These are phyloP conservation scores for Lactarius trivialis DNA, from an alignment of 768 basidiomycete genomes.

Conservation along the genomic window DNA sequence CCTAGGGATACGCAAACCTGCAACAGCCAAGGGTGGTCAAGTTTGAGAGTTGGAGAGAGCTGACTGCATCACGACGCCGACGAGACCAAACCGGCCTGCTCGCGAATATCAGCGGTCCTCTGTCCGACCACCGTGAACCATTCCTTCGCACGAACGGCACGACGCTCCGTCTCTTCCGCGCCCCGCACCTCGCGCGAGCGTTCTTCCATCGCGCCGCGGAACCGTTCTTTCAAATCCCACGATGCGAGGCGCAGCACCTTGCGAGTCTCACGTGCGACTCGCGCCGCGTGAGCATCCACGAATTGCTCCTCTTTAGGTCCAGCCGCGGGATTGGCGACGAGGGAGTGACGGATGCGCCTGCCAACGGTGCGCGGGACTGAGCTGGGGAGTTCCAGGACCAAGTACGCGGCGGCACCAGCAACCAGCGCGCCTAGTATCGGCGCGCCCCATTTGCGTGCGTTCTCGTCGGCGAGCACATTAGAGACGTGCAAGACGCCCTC, in stretches of 20 bases:
- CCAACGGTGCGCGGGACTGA: conserved; percentile 89
- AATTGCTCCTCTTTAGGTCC: conserved; percentile 48
- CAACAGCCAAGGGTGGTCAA: neutral
- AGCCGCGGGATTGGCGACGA: conserved; percentile 44
- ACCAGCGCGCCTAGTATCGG: conserved; percentile 76
- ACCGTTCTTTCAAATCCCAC: conserved; percentile 84
- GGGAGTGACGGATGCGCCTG: conserved; percentile 63
- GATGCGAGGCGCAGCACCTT: conserved; percentile 88
- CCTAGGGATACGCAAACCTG: neutral
- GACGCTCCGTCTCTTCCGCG: conserved; percentile 69
- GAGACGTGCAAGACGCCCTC: conserved; percentile 70
- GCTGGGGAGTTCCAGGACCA: conserved; percentile 80
- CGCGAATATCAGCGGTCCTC: conserved; percentile 39
- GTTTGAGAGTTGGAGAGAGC: neutral
- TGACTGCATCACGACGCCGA: neutral
- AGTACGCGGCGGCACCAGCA: conserved; percentile 68
- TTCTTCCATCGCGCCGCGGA: conserved; percentile 75
- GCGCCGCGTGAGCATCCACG: conserved; percentile 56
- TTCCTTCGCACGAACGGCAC: conserved; percentile 60
- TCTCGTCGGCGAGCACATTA: conserved; percentile 76
- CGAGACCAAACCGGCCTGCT: conserved; percentile 16
- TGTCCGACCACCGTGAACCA: conserved; percentile 58
- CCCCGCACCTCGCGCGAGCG: conserved; percentile 65
- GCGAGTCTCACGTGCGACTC: conserved; percentile 79
- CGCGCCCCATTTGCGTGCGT: conserved; percentile 77